A percentile compares a stretch with the other conserved stretches of the same genome.
Evolutionary conservation across 176 grass and related monocot genomes (phyloP).

Genomic region (Musa beccarii): DNA sequence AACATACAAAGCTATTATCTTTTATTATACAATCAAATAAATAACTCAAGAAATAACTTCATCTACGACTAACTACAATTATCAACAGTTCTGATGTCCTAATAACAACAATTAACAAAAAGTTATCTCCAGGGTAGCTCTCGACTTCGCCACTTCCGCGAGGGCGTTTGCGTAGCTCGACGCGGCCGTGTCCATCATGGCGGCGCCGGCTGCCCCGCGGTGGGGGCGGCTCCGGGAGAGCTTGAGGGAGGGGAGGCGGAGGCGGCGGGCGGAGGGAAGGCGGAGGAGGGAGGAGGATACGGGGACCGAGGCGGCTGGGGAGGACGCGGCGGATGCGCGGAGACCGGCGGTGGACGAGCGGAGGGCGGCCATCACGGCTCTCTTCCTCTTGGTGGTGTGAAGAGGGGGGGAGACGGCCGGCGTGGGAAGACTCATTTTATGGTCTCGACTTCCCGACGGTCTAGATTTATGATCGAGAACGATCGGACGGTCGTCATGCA

Average conservation of each 20-base stretch:
- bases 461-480: background rate
- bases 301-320: slow-evolving; percentile 34
- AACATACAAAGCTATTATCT: too few relatives aligned
- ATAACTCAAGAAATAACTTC: too few relatives aligned
- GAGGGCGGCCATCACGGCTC: slow-evolving; percentile 3
- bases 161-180: slow-evolving; percentile 39
- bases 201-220: slow-evolving; percentile 3
- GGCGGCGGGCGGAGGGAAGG: slow-evolving; percentile 14
- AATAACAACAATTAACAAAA: too few relatives aligned
- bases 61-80: too few relatives aligned
- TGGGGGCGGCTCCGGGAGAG: slow-evolving; percentile 15
- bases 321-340: slow-evolving; percentile 15
- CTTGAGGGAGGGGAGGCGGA: slow-evolving; percentile 35
- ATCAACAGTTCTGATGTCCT: too few relatives aligned
- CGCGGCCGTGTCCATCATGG: slow-evolving; percentile 19
- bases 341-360: slow-evolving; percentile 24
- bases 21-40: too few relatives aligned
- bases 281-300: slow-evolving; percentile 28
- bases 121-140: slow-evolving; percentile 32
- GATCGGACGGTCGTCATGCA: background rate
- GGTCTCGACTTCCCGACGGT: background rate
- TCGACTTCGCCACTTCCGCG: slow-evolving; percentile 43
- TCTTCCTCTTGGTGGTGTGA: too few relatives aligned
- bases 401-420: background rate
- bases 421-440: background rate